Evolutionary conservation across 2,329 filamentous ascomycete species (phyloP).

Genomic region (Neocucurbitaria cava): DNA sequence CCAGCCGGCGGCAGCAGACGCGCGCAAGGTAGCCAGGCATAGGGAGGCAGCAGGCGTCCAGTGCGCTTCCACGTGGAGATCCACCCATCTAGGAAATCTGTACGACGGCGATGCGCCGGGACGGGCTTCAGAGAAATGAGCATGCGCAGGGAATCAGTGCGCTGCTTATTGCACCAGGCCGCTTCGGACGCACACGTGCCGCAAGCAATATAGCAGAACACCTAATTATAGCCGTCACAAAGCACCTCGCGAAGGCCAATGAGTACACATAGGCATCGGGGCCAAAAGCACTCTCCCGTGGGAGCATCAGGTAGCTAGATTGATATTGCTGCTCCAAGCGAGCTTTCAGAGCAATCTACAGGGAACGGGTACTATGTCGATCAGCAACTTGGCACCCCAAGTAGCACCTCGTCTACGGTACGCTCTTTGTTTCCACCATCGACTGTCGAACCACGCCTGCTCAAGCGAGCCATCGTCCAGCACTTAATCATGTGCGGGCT

Average conservation of each 20-base stretch:
- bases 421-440: conserved; percentile 20
- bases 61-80: conserved; percentile 45
- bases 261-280: conserved; percentile 25
- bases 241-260: conserved; percentile 17
- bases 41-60: no score
- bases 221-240: conserved; percentile 41
- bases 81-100: conserved; percentile 28
- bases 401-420: conserved; percentile 1
- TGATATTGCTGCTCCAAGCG: conserved; percentile 23
- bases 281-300: conserved; percentile 31
- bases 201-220: conserved; percentile 39
- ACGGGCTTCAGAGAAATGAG: conserved; percentile 33
- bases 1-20: conserved; percentile 22
- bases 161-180: conserved; percentile 38
- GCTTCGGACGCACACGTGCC: conserved; percentile 42
- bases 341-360: conserved; percentile 23
- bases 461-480: conserved; percentile 27
- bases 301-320: conserved; percentile 3
- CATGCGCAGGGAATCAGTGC: conserved; percentile 16
- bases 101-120: conserved; percentile 31
- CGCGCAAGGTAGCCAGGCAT: conserved; percentile 28
- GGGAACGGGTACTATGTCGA: conserved; percentile 25
- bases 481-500: conserved; percentile 44
- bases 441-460: conserved; percentile 31
- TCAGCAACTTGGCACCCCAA: conserved; percentile 11